Evolutionary conservation across 495 filamentous ascomycete genomes (phyloP).

Genomic region (Aspergillus hancockii): DNA sequence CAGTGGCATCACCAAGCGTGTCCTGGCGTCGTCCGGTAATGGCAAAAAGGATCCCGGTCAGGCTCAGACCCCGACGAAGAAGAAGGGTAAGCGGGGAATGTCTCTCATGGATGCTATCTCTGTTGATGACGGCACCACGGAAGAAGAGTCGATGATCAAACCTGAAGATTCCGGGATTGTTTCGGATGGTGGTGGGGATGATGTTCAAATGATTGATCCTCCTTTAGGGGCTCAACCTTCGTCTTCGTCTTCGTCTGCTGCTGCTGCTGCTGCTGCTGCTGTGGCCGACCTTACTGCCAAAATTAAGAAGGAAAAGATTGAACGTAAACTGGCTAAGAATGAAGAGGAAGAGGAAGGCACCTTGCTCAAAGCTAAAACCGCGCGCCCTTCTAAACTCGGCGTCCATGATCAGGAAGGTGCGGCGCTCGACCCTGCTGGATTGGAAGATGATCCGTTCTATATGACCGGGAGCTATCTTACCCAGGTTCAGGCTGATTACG

Average conservation of each 20-base stretch:
- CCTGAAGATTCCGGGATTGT: background rate
- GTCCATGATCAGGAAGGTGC: background rate
- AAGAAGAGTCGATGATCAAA: slow-evolving; percentile 1
- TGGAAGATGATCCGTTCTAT: background rate
- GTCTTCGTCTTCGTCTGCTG: background rate
- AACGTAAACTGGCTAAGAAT: background rate
- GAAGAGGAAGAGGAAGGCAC: background rate
- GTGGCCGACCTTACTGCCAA: background rate
- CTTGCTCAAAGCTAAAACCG: background rate
- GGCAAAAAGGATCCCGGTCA: background rate
- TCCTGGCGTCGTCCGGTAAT: slow-evolving; percentile 11
- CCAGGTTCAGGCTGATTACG: slow-evolving; percentile 3
- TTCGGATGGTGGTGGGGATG: background rate
- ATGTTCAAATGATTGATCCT: background rate
- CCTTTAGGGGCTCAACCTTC: background rate
- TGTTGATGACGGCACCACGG: slow-evolving; percentile 14
- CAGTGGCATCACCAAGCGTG: slow-evolving; percentile 15
- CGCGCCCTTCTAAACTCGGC: background rate
- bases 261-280: no score
- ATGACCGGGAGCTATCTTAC: slow-evolving; percentile 8
- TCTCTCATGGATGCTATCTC: slow-evolving; percentile 21
- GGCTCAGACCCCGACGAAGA: slow-evolving; percentile 6
- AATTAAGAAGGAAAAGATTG: background rate
- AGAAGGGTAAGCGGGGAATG: background rate
- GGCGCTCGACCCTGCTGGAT: background rate